These are phyloP conservation scores for Amanita molliuscula DNA, from an alignment of 768 basidiomycete species.

Conservation along the genomic window DNA sequence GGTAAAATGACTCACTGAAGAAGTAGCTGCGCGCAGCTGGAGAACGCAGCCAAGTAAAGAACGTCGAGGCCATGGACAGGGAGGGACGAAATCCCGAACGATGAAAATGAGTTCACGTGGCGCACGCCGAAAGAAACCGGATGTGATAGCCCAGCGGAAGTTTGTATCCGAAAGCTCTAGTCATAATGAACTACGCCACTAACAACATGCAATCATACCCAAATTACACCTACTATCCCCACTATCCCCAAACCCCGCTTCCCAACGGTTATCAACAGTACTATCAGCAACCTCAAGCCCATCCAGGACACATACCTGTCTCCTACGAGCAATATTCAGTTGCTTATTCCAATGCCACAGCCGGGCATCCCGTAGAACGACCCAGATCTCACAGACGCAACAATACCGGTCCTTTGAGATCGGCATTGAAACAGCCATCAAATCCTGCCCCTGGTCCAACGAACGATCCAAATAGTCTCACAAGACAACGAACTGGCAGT, in stretches of 20 bases:
- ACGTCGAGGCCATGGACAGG: constrained; percentile 65
- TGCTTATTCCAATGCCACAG: background rate
- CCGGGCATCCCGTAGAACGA: background rate
- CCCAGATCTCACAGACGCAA: constrained; percentile 14
- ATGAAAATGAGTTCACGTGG: constrained; percentile 1
- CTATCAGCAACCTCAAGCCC: constrained; percentile 19
- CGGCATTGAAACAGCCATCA: constrained; percentile 45
- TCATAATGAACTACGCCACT: background rate
- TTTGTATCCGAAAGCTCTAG: background rate
- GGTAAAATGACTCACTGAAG: constrained; percentile 59
- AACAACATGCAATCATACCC: constrained; percentile 26
- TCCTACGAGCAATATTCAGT: background rate
- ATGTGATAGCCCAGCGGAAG: background rate
- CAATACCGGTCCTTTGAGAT: constrained; percentile 30
- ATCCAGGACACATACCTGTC: constrained; percentile 1
- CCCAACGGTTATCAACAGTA: constrained; percentile 28
- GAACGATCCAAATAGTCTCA: constrained; percentile 14
- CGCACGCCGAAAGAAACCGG: background rate
- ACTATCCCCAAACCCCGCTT: constrained; percentile 31
- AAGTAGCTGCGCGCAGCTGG: constrained; percentile 92
- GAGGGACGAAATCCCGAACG: constrained; percentile 13
- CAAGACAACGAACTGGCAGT: constrained; percentile 14
- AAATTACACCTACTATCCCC: constrained; percentile 35
- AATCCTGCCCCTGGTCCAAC: constrained; percentile 11
- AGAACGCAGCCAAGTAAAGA: constrained; percentile 83